These are phyloP conservation scores for Strobilomyces dryophilus DNA, from an alignment of 768 basidiomycete species.

Conservation along the genomic window DNA sequence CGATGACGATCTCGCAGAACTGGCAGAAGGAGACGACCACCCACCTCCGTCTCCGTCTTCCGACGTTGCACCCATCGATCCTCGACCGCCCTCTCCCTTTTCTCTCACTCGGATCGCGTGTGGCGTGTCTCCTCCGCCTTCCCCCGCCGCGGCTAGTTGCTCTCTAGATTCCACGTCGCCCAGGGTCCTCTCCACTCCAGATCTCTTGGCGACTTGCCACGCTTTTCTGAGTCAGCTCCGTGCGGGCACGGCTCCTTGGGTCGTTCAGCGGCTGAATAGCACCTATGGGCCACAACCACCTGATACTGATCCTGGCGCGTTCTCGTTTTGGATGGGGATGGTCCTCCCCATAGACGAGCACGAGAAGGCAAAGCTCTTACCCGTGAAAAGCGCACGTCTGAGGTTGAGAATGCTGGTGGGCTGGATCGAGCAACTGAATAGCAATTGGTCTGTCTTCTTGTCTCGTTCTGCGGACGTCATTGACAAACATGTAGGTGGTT, in stretches of 20 bases:
- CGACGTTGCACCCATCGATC: background rate
- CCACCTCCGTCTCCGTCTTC: conserved; percentile 13
- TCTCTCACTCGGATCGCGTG: conserved; percentile 13
- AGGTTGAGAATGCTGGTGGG: conserved; percentile 83
- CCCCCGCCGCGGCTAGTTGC: background rate
- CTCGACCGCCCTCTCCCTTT: conserved; percentile 7
- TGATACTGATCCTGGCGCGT: conserved; percentile 54
- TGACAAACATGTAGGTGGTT: conserved; percentile 59
- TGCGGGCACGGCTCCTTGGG: conserved; percentile 85
- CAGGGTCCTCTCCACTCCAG: conserved; percentile 16
- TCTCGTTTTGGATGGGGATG: conserved; percentile 88
- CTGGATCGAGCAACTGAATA: conserved; percentile 84
- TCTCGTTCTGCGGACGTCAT: conserved; percentile 13
- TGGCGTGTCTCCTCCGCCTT: conserved; percentile 9
- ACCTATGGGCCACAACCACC: conserved; percentile 75
- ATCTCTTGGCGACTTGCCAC: conserved; percentile 51
- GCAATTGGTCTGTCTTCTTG: conserved; percentile 44
- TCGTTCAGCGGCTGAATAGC: conserved; percentile 79
- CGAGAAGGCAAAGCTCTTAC: conserved; percentile 83
- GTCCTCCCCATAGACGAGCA: conserved; percentile 89
- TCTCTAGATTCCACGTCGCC: conserved; percentile 5
- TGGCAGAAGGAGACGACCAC: conserved; percentile 18
- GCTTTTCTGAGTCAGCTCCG: conserved; percentile 58
- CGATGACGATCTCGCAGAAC: conserved; percentile 32
- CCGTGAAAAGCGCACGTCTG: conserved; percentile 72